Percentiles rank a stretch among this genome's conserved stretches.
phyloP scores from a whole-genome alignment of 1,284 basidiomycete genomes.

The Exobasidium cylindrosporum region DNA sequence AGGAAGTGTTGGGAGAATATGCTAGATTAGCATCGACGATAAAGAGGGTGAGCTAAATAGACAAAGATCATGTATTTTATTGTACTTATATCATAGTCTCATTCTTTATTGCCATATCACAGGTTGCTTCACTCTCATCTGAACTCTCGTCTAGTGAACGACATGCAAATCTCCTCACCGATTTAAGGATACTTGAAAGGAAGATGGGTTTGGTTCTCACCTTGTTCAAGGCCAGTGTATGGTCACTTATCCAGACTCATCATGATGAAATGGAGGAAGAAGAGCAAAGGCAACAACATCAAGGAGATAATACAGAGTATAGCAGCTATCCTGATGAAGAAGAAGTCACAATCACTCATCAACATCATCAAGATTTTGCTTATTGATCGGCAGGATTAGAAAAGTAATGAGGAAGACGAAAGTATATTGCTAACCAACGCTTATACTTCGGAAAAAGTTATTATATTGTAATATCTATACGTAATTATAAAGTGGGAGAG shows the following conservation, averaged over 20 bases:
- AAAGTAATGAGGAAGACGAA: too few species aligned
- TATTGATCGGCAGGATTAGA: too few species aligned
- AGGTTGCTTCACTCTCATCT: slow-evolving; percentile 54
- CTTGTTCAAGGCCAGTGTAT: slow-evolving; percentile 90
- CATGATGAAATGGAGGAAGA: slow-evolving; percentile 60
- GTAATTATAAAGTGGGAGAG: too few species aligned
- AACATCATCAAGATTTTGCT: not conserved
- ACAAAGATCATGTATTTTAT: not conserved
- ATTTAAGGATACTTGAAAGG: slow-evolving; percentile 77
- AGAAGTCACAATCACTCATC: slow-evolving; percentile 1
- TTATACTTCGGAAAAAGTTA: too few species aligned
- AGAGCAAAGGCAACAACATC: not conserved
- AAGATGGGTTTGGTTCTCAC: slow-evolving; percentile 77
- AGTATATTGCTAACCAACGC: too few species aligned
- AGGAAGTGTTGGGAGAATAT: slow-evolving; percentile 49
- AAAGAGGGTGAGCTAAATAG: slow-evolving; percentile 31
- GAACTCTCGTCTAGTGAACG: slow-evolving; percentile 61
- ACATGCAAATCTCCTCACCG: slow-evolving; percentile 73
- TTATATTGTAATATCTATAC: too few species aligned
- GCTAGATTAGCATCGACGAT: slow-evolving; percentile 46
- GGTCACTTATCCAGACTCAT: slow-evolving; percentile 87
- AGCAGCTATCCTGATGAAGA: not conserved
- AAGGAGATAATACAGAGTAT: not conserved
- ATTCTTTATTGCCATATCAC: slow-evolving; percentile 65
- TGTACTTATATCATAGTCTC: not conserved